phyloP scores from a whole-genome alignment of 78 protist species.

The Diacronema lutheri region DNA sequence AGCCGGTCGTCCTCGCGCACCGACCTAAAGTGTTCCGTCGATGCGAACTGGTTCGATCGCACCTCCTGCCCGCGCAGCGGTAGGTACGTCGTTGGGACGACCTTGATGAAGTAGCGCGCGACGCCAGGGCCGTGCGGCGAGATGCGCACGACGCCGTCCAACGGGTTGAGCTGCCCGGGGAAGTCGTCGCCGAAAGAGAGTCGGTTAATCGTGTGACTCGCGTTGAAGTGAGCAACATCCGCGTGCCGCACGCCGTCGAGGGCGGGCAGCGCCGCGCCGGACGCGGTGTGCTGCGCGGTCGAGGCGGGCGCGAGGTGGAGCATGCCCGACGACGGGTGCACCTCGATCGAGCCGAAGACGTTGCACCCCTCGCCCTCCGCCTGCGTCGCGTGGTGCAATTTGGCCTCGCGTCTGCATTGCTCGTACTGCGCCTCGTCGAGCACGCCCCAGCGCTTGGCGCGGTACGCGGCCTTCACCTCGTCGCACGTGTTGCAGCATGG shows the following conservation, averaged over 20 bases:
- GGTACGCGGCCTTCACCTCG: slow-evolving; percentile 70
- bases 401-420: slow-evolving; percentile 31
- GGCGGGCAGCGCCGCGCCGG: background rate
- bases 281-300: background rate
- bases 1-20: background rate
- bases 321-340: slow-evolving; percentile 54
- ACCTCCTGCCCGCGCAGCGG: slow-evolving; percentile 33
- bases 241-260: background rate
- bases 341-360: slow-evolving; percentile 68
- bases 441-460: slow-evolving; percentile 68
- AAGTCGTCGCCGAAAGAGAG: slow-evolving; percentile 80
- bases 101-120: slow-evolving; percentile 72
- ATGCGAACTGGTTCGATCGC: background rate
- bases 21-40: slow-evolving; percentile 19
- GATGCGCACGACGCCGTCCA: slow-evolving; percentile 47
- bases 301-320: background rate
- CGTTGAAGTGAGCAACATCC: slow-evolving; percentile 56
- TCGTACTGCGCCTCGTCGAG: background rate
- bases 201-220: slow-evolving; percentile 67
- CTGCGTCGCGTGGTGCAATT: background rate
- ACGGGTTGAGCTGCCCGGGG: slow-evolving; percentile 83
- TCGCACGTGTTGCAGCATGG: slow-evolving; percentile 88
- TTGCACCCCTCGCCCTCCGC: slow-evolving; percentile 77
- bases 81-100: slow-evolving; percentile 82
- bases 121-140: slow-evolving; percentile 2